These are phyloP conservation scores for Ogataea glucozyma DNA, from an alignment of 805 yeast species.

Conservation along the genomic window DNA sequence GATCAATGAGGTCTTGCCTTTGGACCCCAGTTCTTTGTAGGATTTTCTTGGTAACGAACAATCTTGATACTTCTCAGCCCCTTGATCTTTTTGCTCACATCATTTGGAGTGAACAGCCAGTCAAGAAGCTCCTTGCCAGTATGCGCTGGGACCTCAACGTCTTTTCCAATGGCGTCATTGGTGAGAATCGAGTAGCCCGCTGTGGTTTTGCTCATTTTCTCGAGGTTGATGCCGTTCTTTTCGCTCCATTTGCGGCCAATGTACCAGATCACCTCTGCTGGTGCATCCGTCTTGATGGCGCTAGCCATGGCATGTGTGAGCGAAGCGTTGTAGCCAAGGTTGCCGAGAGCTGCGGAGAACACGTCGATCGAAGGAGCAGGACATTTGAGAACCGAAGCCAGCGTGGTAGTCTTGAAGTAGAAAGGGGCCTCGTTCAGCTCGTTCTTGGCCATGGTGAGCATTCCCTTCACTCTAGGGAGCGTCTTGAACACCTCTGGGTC, in stretches of 20 bases:
- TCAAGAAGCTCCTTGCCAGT: slow-evolving; percentile 31
- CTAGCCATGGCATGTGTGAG: slow-evolving; percentile 88
- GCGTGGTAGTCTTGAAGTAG: slow-evolving; percentile 76
- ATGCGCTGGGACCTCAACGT: slow-evolving; percentile 34
- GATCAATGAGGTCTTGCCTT: slow-evolving; percentile 57
- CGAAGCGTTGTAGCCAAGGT: slow-evolving; percentile 78
- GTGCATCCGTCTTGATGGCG: slow-evolving; percentile 87
- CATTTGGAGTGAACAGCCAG: slow-evolving; percentile 63
- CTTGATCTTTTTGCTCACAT: slow-evolving; percentile 56
- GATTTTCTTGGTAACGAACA: slow-evolving; percentile 88
- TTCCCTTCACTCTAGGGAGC: slow-evolving; percentile 81
- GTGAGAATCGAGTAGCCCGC: slow-evolving; percentile 60
- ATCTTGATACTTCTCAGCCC: slow-evolving; percentile 72
- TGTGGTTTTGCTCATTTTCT: slow-evolving; percentile 48
- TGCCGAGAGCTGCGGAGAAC: slow-evolving; percentile 78
- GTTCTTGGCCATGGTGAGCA: slow-evolving; percentile 78
- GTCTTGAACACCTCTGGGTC: slow-evolving; percentile 71
- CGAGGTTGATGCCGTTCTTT: slow-evolving; percentile 41
- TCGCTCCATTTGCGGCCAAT: slow-evolving; percentile 65
- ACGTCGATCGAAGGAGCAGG: slow-evolving; percentile 79
- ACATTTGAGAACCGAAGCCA: slow-evolving; percentile 74
- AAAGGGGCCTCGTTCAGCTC: slow-evolving; percentile 72
- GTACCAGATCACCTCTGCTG: slow-evolving; percentile 77
- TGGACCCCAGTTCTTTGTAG: slow-evolving; percentile 97
- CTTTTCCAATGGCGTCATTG: slow-evolving; percentile 39